phyloP scores from a whole-genome alignment of 176 grass and related monocot species.

The Pontederia crassipes region DNA sequence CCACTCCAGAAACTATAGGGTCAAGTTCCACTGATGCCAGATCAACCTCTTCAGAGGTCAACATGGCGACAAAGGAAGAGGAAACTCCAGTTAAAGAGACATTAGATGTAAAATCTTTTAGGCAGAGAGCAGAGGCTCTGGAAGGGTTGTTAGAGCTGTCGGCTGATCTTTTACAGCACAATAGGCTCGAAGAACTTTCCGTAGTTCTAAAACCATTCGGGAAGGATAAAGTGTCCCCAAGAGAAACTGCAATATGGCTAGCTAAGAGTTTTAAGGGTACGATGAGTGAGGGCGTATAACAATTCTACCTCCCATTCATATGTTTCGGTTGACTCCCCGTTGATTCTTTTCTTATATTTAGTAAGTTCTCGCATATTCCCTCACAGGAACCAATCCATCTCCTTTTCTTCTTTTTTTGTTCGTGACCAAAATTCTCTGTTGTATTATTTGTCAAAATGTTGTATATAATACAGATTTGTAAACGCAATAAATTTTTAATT shows the following conservation, averaged over 20 bases:
- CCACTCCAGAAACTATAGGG: constrained; percentile 31
- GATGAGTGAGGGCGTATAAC: constrained; percentile 82
- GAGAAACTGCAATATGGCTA: constrained; percentile 98
- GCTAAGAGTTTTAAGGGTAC: constrained; percentile 97
- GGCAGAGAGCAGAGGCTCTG: constrained; percentile 84
- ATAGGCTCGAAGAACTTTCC: constrained; percentile 72
- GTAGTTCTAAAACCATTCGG: constrained; percentile 96
- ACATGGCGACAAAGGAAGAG: constrained; percentile 37
- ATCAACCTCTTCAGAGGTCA: constrained; percentile 26
- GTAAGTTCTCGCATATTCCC: constrained; percentile 17
- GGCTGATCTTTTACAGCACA: constrained; percentile 67
- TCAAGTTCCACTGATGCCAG: constrained; percentile 29
- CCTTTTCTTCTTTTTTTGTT: neutral
- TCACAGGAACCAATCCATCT: neutral
- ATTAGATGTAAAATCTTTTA: constrained; percentile 86
- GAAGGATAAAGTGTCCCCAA: constrained; percentile 84
- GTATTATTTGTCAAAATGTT: constrained; percentile 10
- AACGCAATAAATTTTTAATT: neutral
- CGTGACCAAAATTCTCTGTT: neutral
- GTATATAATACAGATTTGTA: constrained; percentile 6
- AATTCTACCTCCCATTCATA: constrained; percentile 2
- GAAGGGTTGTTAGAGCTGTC: constrained; percentile 96
- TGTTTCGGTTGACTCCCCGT: constrained; percentile 2
- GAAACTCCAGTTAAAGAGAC: constrained; percentile 51
- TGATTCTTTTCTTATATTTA: constrained; percentile 12